phyloP scores from a whole-genome alignment of 805 yeast species.

The Cyberlindnera amylophila region DNA sequence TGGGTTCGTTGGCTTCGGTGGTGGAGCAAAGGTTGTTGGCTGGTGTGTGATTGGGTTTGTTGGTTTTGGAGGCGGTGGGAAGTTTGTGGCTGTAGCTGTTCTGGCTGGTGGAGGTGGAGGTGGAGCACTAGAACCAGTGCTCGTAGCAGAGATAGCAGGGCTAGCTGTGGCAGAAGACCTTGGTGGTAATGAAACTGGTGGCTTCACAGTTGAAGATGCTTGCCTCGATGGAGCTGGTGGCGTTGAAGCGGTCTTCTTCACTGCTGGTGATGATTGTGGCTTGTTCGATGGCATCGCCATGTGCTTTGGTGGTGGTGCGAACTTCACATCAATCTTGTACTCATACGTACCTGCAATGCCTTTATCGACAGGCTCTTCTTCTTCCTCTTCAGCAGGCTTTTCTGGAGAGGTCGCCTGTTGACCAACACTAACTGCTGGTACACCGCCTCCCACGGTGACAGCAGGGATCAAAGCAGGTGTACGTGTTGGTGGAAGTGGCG shows the following conservation, averaged over 20 bases:
- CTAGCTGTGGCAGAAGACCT: background rate
- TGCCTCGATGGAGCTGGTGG: too few species aligned
- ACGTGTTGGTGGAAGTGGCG: background rate
- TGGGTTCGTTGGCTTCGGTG: constrained; percentile 22
- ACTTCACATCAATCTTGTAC: constrained; percentile 29
- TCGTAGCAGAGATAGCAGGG: background rate
- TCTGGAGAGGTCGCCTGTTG: too few species aligned
- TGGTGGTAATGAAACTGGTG: background rate
- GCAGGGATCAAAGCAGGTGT: background rate
- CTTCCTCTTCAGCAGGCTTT: constrained; percentile 5
- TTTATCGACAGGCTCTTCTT: constrained; percentile 16
- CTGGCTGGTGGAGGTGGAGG: too few species aligned
- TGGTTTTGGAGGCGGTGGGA: constrained; percentile 29
- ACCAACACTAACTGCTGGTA: background rate
- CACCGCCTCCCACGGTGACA: constrained; percentile 1
- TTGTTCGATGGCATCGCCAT: constrained; percentile 9
- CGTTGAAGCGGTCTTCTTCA: too few species aligned
- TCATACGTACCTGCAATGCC: constrained; percentile 34
- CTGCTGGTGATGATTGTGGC: too few species aligned
- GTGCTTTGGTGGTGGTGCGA: constrained; percentile 36
- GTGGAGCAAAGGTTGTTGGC: constrained; percentile 20
- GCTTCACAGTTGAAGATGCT: constrained; percentile 7
- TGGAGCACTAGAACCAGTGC: background rate
- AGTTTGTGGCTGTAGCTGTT: constrained; percentile 9
- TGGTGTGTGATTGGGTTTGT: constrained; percentile 13